A percentile compares a stretch with the other conserved stretches of the same genome.
phyloP scores from a whole-genome alignment of 306 rosid genomes.

The Ceratonia siliqua region DNA sequence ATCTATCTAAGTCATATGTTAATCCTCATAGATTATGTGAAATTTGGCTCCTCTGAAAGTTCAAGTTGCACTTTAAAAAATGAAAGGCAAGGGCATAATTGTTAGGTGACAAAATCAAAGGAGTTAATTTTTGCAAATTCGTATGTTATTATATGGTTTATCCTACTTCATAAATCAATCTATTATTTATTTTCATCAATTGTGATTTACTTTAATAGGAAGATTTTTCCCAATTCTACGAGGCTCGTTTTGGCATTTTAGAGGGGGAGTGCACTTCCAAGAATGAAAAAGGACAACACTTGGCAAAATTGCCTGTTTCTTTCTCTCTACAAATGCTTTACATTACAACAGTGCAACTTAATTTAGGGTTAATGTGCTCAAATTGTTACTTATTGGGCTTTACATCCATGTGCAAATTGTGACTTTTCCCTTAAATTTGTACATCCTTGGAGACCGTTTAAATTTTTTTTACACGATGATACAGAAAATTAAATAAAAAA shows the following conservation, averaged over 20 bases:
- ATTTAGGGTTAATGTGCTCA: too few species aligned
- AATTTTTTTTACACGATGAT: too few species aligned
- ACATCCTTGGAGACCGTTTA: too few species aligned
- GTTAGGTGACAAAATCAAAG: background rate
- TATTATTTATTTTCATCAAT: background rate
- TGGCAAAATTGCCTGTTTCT: background rate
- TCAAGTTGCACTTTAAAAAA: background rate
- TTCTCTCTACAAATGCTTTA: too few species aligned
- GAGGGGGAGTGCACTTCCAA: background rate
- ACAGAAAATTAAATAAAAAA: too few species aligned
- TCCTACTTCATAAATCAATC: too few species aligned
- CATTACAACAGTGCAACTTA: too few species aligned
- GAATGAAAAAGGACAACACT: background rate
- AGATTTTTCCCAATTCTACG: background rate
- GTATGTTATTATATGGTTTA: background rate
- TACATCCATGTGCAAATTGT: too few species aligned
- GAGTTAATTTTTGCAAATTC: background rate
- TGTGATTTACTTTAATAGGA: background rate
- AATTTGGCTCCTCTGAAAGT: background rate
- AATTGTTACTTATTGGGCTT: too few species aligned
- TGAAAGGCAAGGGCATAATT: background rate
- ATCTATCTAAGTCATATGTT: background rate
- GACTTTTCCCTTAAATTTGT: too few species aligned
- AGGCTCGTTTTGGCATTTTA: background rate
- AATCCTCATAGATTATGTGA: background rate